Evolutionary conservation across 345 rosid species (phyloP).

Genomic region (Syzygium aqueum): DNA sequence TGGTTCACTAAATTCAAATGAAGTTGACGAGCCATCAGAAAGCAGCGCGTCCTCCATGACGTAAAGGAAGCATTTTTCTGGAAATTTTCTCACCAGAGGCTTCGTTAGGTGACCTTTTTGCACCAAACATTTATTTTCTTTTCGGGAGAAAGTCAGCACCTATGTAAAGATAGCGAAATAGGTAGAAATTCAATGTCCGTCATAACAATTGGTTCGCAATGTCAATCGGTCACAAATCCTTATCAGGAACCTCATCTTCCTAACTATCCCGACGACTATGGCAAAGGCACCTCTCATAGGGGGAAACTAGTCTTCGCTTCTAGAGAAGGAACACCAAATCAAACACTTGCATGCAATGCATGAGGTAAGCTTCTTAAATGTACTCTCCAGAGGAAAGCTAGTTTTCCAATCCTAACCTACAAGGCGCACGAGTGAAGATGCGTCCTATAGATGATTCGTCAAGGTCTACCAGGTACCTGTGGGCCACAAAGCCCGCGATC

Average conservation of each 20-base stretch:
- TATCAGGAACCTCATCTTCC: neutral
- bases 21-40: neutral
- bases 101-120: neutral
- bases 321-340: neutral
- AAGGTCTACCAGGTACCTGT: neutral
- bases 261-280: neutral
- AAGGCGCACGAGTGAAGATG: neutral
- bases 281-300: neutral
- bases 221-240: neutral
- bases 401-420: neutral
- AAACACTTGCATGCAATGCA: neutral
- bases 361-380: neutral
- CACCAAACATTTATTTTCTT: neutral
- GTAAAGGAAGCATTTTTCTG: neutral
- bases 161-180: neutral
- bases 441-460: neutral
- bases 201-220: neutral
- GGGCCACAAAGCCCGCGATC: neutral
- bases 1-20: neutral
- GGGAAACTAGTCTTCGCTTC: neutral
- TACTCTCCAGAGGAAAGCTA: neutral
- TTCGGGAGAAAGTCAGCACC: neutral
- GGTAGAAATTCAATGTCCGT: neutral
- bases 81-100: neutral
- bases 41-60: neutral